Conservation (phyloP, 2,329 filamentous ascomycete genomes). For the Diaporthe citrichinensis region DNA sequence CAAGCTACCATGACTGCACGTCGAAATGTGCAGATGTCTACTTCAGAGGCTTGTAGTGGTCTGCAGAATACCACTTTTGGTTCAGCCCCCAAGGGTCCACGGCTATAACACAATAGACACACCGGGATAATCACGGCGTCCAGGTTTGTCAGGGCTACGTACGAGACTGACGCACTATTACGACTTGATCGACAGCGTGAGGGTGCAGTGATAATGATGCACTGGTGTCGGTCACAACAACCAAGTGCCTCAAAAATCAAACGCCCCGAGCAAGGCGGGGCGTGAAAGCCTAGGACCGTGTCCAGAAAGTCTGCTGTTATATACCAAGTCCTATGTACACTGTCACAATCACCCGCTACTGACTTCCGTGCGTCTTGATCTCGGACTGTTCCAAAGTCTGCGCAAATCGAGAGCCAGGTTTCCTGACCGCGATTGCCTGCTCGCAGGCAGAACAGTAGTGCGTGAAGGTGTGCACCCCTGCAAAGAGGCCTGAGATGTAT, state of each 20-base stretch:
- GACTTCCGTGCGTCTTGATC: background rate
- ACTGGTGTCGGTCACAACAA: background rate
- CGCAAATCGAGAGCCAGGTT: background rate
- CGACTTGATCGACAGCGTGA: background rate
- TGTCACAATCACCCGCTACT: background rate
- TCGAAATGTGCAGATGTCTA: too few relatives aligned
- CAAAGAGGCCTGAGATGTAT: background rate
- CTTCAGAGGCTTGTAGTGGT: background rate
- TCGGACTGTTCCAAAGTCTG: background rate
- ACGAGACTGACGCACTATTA: background rate
- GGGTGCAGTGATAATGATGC: background rate
- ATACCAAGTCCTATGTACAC: background rate
- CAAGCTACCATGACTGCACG: background rate
- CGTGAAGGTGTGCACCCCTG: background rate
- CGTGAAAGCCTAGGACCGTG: background rate
- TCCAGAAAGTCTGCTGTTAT: too few relatives aligned
- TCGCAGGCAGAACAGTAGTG: slow-evolving; percentile 2
- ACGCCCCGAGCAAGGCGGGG: too few relatives aligned
- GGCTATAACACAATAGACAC: background rate
- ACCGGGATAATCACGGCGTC: background rate
- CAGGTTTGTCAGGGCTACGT: background rate
- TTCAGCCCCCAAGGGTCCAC: background rate
- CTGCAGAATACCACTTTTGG: background rate
- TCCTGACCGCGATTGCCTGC: background rate
- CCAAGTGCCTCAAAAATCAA: background rate